Evolutionary conservation across 106 monocot genomes (phyloP).

Genomic region (Apostasia ramifera): DNA sequence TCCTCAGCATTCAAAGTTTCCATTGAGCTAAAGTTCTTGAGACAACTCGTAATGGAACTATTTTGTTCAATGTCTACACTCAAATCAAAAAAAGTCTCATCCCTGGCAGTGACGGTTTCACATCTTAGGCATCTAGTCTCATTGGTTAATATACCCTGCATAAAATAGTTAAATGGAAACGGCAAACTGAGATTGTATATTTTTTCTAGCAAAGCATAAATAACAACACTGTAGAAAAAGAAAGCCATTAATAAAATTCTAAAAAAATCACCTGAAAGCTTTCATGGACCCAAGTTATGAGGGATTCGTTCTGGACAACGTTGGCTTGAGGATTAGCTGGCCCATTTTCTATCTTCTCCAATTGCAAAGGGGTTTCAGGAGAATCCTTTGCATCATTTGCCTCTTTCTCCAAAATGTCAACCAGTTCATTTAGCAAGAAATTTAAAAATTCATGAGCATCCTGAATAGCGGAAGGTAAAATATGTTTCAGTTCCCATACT

Average conservation of each 20-base stretch:
- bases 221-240: no score
- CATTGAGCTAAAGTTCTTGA: constrained; percentile 57
- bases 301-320: constrained; percentile 26
- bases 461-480: constrained; percentile 7
- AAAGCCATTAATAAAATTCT: background rate
- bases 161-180: background rate
- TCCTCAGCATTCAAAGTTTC: constrained; percentile 63
- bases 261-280: constrained; percentile 34
- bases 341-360: constrained; percentile 30
- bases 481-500: no score
- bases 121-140: constrained; percentile 53
- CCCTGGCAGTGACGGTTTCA: constrained; percentile 60
- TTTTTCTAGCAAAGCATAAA: no score
- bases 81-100: constrained; percentile 53
- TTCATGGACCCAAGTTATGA: constrained; percentile 40
- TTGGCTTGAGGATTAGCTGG: constrained; percentile 18
- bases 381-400: constrained; percentile 22
- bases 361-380: constrained; percentile 17
- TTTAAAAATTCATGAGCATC: constrained; percentile 57
- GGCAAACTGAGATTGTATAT: no score
- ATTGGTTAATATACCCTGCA: constrained; percentile 55
- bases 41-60: constrained; percentile 56
- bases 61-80: constrained; percentile 62
- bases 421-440: constrained; percentile 45
- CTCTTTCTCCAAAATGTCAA: constrained; percentile 47